These are phyloP conservation scores for Hortaea werneckii DNA, from an alignment of 2,329 filamentous ascomycete species.

Conservation along the genomic window DNA sequence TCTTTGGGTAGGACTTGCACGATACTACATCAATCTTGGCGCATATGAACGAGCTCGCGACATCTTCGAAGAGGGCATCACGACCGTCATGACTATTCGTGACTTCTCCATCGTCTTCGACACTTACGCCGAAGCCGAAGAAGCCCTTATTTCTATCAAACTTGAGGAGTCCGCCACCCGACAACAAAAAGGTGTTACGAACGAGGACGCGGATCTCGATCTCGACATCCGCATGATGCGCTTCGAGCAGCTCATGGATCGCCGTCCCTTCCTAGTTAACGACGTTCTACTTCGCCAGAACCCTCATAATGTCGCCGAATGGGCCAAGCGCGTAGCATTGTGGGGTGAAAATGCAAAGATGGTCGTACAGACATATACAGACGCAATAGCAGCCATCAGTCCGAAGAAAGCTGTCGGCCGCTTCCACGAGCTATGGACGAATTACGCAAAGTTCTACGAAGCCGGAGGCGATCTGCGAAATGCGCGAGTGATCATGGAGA, in stretches of 20 bases:
- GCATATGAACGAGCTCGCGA: conserved; percentile 89
- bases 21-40: conserved; percentile 90
- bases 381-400: conserved; percentile 84
- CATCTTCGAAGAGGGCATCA: conserved; percentile 90
- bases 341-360: conserved; percentile 92
- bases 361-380: conserved; percentile 86
- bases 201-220: conserved; percentile 84
- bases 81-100: conserved; percentile 95
- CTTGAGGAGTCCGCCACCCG: conserved; percentile 79
- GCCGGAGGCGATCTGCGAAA: conserved; percentile 71
- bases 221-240: conserved; percentile 95
- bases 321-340: conserved; percentile 90
- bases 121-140: conserved; percentile 92
- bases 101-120: conserved; percentile 97
- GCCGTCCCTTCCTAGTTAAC: conserved; percentile 88
- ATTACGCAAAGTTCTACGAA: conserved; percentile 97
- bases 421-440: conserved; percentile 91
- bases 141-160: conserved; percentile 81
- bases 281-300: conserved; percentile 93
- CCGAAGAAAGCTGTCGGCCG: conserved; percentile 90
- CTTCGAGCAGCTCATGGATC: conserved; percentile 96
- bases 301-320: conserved; percentile 89
- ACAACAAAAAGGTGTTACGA: conserved; percentile 64
- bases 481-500: conserved; percentile 89
- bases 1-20: conserved; percentile 86